Base-by-base conservation (phyloP, 2,329 filamentous ascomycete species). In the Talaromyces verruculosus region DNA sequence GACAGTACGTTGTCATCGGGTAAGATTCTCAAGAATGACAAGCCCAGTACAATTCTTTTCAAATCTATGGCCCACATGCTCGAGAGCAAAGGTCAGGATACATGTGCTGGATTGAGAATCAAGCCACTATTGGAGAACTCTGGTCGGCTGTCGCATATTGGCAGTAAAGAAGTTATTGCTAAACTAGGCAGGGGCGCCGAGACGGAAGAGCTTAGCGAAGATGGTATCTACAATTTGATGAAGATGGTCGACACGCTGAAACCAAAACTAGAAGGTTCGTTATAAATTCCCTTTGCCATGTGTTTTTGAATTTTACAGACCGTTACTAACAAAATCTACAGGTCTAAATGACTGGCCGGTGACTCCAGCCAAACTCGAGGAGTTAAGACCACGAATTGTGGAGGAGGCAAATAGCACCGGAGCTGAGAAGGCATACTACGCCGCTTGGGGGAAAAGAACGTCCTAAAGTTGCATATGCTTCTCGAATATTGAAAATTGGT, bases 1-100 rank as follows among this genome's bases (percentile, higher is more conserved):
- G 77, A 79, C 17, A 63, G 61, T 15, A 63, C 61, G 2, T 57
- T 63, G 22, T 25, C 35, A 35, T 30, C 47, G 1, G 61, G 43
- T 2, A 47, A 57, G 7, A 57, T 63, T 45, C n/a, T 57, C 3
- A 37, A 41, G 2, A 41, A 13, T 11, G 61, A 63, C 61, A 63
- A 57, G 25, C 61, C 61, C 6, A 63, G 49, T 25, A 53, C 49
- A 11, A 63, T 55, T 28, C 33, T 63, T 25, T 63, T 63, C 35
- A 63, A 63, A 41, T 55, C 61, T 15, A 63, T 63, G 61, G 61
- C 61, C 8, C 61, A 57, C 5, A 63, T 63, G 61, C 61, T 63
- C 15, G 17, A 39, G 19, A 55, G 49, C 51, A 63, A 41, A 63
- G 61, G 61, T 8, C 61, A 63, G 33, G 61, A 63, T 45, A 63